These are phyloP conservation scores for Friedmanniomyces endolithicus DNA, from an alignment of 495 filamentous ascomycete genomes.

Conservation along the genomic window DNA sequence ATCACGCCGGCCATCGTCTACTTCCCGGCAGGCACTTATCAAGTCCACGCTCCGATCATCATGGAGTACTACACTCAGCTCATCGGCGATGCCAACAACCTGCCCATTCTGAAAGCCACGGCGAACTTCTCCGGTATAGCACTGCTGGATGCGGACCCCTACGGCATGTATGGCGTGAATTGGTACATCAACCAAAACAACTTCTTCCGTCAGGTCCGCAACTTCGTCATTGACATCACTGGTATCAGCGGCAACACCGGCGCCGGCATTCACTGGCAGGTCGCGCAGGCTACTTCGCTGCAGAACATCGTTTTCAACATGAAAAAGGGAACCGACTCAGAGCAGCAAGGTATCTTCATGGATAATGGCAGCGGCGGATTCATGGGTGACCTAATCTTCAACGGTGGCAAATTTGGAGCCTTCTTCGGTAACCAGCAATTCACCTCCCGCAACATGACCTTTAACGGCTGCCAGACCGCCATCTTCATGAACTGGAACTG, in stretches of 20 bases:
- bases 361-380: constrained; percentile 68
- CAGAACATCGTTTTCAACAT: constrained; percentile 43
- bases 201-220: constrained; percentile 93
- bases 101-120: constrained; percentile 68
- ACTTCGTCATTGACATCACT: constrained; percentile 81
- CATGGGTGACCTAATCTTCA: constrained; percentile 36
- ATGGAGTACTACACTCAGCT: constrained; percentile 57
- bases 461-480: constrained; percentile 38
- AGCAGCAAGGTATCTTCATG: constrained; percentile 51
- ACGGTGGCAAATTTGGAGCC: constrained; percentile 34
- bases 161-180: constrained; percentile 48
- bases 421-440: constrained; percentile 46
- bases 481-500: constrained; percentile 47
- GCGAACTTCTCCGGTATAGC: constrained; percentile 69
- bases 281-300: constrained; percentile 78
- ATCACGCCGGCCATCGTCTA: constrained; percentile 39
- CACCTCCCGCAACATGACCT: constrained; percentile 39
- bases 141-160: constrained; percentile 83
- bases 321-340: constrained; percentile 20
- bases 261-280: constrained; percentile 90
- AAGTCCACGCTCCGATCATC: constrained; percentile 45
- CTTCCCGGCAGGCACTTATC: constrained; percentile 50
- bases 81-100: constrained; percentile 50
- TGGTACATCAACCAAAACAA: constrained; percentile 96
- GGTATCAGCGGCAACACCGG: constrained; percentile 47